A percentile compares a stretch with the other conserved stretches of the same genome.
phyloP scores from a whole-genome alignment of 805 yeast genomes.

The Wickerhamiella azyma region DNA sequence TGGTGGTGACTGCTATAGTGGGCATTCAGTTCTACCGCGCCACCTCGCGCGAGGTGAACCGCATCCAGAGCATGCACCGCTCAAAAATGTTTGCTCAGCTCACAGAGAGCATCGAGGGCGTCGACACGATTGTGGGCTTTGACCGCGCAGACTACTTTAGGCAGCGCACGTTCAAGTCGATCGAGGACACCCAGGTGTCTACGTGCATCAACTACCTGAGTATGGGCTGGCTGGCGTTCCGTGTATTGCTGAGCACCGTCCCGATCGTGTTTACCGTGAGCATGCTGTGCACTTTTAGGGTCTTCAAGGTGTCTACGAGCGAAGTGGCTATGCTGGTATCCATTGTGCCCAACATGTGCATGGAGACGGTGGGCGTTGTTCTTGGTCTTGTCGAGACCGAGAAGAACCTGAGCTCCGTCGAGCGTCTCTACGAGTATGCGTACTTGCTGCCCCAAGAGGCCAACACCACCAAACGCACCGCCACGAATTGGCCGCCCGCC shows the following conservation, averaged over 20 bases:
- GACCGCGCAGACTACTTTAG: conserved; percentile 35
- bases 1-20: conserved; percentile 36
- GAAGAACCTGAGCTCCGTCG: conserved; percentile 65
- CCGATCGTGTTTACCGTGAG: conserved; percentile 39
- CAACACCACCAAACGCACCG: conserved; percentile 33
- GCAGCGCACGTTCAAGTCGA: conserved; percentile 30
- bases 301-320: conserved; percentile 45
- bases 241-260: conserved; percentile 42
- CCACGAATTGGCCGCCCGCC: conserved; percentile 48
- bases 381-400: conserved; percentile 58
- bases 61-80: conserved; percentile 58
- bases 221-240: conserved; percentile 60
- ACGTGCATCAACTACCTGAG: conserved; percentile 48
- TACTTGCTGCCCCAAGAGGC: conserved; percentile 49
- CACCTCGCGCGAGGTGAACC: conserved; percentile 59
- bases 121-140: conserved; percentile 50
- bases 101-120: conserved; percentile 56
- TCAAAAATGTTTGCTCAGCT: conserved; percentile 58
- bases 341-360: conserved; percentile 43
- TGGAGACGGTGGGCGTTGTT: conserved; percentile 45
- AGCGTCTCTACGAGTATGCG: conserved; percentile 56
- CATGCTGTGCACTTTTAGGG: conserved; percentile 45
- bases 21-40: conserved; percentile 49
- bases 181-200: conserved; percentile 55
- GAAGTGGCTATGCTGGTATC: conserved; percentile 59